Base-by-base conservation (phyloP, 1,139 yeast species). In the Saccharomyces hybrid region DNA sequence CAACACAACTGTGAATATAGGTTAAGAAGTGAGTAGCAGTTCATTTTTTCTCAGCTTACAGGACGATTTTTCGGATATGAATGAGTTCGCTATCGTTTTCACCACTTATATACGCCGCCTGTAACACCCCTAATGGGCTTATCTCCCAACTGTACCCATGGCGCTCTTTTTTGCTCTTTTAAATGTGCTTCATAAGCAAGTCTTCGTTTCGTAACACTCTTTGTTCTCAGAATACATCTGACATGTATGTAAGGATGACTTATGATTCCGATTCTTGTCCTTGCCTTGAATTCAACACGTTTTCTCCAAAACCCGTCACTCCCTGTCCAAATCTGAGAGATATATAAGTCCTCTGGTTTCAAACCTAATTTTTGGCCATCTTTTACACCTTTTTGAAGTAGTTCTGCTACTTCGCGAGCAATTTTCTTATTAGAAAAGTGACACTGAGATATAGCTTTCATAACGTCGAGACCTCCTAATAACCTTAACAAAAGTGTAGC, bases 311-410 rank as follows among this genome's bases (percentile, higher is more conserved):
- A 67, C 14, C 97, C 97, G 70, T 91, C 98, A 58, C 89, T 83
- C 50, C 97, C 97, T 30, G 84, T 84, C 98, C 98, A 93, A 60
- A 90, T 82, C 67, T 88, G 88, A 52, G 86, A 83, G 57, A 93
- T 80, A 65, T 85, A 88, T 53, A 91, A 71, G 47, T 79, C 78
- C 61, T 85, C 80, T 23, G 81, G 78, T 60, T 85, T 73, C 59
- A 86, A 71, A 1, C 84, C 83, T 60, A 84, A 72, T 49, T 73
- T 75, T 58, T 78, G 74, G 28, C 91, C 90, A 66, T 88, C 90
- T 52, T 81, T 78, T 50, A 88, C 69, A 9, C 95, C 97, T 52
- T 80, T 76, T 64, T 84, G 81, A 57, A 93, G 78, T 70, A 91
- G 75, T 60, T 83, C 86, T 54, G 84, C 93, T 57, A 90, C 78